These are phyloP conservation scores for Neurospora crassa DNA, from an alignment of 2,329 filamentous ascomycete species.

Conservation along the genomic window DNA sequence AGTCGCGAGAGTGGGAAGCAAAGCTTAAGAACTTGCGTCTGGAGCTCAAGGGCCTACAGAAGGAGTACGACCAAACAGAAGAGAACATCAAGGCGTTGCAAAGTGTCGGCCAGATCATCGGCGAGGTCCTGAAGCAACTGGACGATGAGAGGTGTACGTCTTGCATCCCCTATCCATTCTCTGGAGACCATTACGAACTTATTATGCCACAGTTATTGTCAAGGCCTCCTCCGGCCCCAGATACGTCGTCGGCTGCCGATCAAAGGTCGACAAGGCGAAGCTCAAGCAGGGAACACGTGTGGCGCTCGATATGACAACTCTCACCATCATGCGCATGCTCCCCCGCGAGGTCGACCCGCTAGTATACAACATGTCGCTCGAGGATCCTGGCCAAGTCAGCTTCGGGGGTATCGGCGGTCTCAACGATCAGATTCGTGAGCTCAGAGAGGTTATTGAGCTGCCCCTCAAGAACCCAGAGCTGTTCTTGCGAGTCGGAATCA, in stretches of 20 bases:
- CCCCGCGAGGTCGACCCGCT: conserved; percentile 96
- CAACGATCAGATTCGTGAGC: conserved; percentile 96
- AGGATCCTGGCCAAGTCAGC: conserved; percentile 94
- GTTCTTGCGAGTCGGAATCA: conserved; percentile 94
- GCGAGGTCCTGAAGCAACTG: conserved; percentile 96
- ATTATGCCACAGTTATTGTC: conserved; percentile 65
- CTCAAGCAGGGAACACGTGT: conserved; percentile 97
- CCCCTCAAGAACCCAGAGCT: conserved; percentile 98
- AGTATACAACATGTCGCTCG: conserved; percentile 99
- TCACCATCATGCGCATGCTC: conserved; percentile 99
- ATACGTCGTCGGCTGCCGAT: conserved; percentile 97
- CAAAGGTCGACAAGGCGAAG: conserved; percentile 95
- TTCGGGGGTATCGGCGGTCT: conserved; percentile 95
- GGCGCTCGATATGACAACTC: conserved; percentile 96
- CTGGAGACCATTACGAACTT: background rate
- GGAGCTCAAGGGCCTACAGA: conserved; percentile 92
- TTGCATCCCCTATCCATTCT: conserved; percentile 1
- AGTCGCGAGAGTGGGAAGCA: conserved; percentile 97
- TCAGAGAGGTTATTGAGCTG: conserved; percentile 94
- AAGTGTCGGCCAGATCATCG: conserved; percentile 98
- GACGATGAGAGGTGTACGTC: conserved; percentile 94
- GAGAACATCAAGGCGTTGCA: conserved; percentile 99
- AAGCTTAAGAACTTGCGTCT: conserved; percentile 90
- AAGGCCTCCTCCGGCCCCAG: conserved; percentile 95
- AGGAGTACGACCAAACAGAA: conserved; percentile 92